A percentile compares a stretch with the other conserved stretches of the same genome.
Evolutionary conservation across 2,329 filamentous ascomycete genomes (phyloP).

Genomic region (Purpureocillium lavendulum): DNA sequence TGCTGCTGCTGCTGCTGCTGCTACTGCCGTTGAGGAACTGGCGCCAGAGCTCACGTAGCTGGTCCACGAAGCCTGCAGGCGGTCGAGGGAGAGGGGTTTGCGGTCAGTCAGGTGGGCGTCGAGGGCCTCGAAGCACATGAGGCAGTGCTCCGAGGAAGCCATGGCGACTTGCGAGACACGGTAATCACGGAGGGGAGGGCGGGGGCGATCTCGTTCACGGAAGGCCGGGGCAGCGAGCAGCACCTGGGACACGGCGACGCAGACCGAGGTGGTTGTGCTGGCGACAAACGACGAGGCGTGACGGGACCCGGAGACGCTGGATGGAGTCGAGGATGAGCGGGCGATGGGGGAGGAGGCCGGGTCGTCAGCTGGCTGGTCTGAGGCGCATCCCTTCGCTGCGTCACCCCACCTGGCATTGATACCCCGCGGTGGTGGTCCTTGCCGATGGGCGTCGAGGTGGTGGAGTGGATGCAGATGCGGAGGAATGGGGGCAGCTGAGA

Average conservation of each 20-base stretch:
- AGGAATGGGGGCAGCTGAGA: not conserved
- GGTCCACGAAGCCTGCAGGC: conserved; percentile 60
- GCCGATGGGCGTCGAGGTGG: not conserved
- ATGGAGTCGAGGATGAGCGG: too few species aligned
- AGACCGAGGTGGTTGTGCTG: not conserved
- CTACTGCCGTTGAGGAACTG: conserved; percentile 6
- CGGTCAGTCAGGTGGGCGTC: conserved; percentile 65
- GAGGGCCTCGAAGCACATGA: conserved; percentile 87
- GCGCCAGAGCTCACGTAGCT: conserved; percentile 20
- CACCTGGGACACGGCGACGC: not conserved
- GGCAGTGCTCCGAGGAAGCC: conserved; percentile 80
- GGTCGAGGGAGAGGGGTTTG: conserved; percentile 55
- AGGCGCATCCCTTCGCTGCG: not conserved
- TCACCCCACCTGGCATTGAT: not conserved
- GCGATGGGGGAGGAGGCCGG: not conserved
- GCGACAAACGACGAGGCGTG: too few species aligned
- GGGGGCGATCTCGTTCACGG: not conserved
- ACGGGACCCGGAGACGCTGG: too few species aligned
- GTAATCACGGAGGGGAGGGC: conserved; percentile 1
- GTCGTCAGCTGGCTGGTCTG: not conserved
- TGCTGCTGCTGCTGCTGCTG: conserved; percentile 8
- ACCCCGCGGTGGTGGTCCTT: not conserved
- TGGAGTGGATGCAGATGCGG: not conserved
- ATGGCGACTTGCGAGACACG: conserved; percentile 36
- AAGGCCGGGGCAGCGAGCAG: conserved; percentile 1